Conservation (phyloP, 192 early-diverging fungal genomes). For the Coemansia sp. region DNA sequence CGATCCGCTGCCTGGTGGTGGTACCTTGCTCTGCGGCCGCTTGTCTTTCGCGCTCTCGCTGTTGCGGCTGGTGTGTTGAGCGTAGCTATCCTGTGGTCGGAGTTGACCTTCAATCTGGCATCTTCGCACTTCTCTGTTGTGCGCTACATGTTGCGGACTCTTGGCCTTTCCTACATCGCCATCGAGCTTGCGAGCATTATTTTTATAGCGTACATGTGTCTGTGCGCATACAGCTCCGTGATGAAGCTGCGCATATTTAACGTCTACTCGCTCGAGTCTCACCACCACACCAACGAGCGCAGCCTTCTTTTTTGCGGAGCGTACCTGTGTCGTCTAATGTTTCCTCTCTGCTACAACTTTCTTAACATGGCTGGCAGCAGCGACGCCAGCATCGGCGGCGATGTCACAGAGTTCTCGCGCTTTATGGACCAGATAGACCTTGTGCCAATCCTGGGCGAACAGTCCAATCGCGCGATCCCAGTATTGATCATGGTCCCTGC, state of each 20-base stretch:
- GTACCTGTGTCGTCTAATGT: slow-evolving; percentile 80
- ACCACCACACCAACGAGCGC: slow-evolving; percentile 91
- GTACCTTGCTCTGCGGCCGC: slow-evolving; percentile 73
- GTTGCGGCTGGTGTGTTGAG: slow-evolving; percentile 65
- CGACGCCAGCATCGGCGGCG: slow-evolving; percentile 49
- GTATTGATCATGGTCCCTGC: slow-evolving; percentile 80
- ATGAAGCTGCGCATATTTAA: slow-evolving; percentile 89
- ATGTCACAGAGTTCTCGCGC: slow-evolving; percentile 58
- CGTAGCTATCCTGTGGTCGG: slow-evolving; percentile 84
- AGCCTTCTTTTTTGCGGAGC: slow-evolving; percentile 90
- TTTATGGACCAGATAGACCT: slow-evolving; percentile 83
- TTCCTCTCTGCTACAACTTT: slow-evolving; percentile 94
- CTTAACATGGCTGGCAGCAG: slow-evolving; percentile 62
- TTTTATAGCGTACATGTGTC: slow-evolving; percentile 87
- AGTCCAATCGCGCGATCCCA: slow-evolving; percentile 86
- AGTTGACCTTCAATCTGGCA: slow-evolving; percentile 80
- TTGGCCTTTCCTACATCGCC: slow-evolving; percentile 60
- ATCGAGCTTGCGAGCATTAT: slow-evolving; percentile 64
- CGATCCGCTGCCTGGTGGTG: slow-evolving; percentile 76
- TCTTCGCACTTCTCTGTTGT: slow-evolving; percentile 73
- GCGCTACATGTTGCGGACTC: slow-evolving; percentile 58
- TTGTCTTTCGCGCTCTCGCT: slow-evolving; percentile 59
- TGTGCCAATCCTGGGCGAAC: slow-evolving; percentile 84
- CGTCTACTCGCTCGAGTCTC: slow-evolving; percentile 82
- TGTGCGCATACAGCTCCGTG: slow-evolving; percentile 87